Evolutionary conservation across 2,329 filamentous ascomycete species (phyloP).

Genomic region (Colletotrichum sp.): DNA sequence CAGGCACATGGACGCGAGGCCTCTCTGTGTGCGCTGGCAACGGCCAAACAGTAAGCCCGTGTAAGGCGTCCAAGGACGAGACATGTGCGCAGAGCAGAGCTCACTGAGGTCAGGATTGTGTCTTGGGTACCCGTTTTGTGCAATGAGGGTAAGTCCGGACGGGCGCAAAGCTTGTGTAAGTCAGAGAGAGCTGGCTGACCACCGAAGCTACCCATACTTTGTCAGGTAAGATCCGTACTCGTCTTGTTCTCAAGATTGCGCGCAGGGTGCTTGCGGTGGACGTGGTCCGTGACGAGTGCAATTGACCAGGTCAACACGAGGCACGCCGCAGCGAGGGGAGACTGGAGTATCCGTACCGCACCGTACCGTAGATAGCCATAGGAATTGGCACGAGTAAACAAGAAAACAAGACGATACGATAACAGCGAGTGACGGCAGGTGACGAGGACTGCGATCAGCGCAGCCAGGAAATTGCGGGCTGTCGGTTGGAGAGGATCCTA

Average conservation of each 20-base stretch:
- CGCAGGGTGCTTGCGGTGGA: neutral
- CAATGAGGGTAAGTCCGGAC: neutral
- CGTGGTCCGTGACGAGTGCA: neutral
- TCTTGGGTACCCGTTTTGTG: neutral
- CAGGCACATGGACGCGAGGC: neutral
- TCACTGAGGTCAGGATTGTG: neutral
- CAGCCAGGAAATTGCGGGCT: conserved; percentile 19
- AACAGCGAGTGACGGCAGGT: neutral
- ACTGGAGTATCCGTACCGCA: neutral
- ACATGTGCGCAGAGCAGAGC: neutral
- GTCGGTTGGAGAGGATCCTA: conserved; percentile 5
- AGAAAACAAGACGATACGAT: neutral
- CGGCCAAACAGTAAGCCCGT: neutral
- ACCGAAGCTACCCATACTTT: neutral
- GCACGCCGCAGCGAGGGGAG: neutral
- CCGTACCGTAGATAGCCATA: neutral
- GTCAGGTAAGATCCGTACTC: neutral
- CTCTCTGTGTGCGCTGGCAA: neutral
- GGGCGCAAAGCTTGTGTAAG: neutral
- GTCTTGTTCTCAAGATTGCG: neutral
- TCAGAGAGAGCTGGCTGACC: neutral
- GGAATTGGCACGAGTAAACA: neutral
- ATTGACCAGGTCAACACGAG: neutral
- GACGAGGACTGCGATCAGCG: conserved; percentile 13
- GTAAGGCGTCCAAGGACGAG: neutral